A percentile compares a stretch with the other conserved stretches of the same genome.
These are phyloP conservation scores for Fusarium sp. DNA, from an alignment of 2,329 filamentous ascomycete genomes.

Conservation along the genomic window DNA sequence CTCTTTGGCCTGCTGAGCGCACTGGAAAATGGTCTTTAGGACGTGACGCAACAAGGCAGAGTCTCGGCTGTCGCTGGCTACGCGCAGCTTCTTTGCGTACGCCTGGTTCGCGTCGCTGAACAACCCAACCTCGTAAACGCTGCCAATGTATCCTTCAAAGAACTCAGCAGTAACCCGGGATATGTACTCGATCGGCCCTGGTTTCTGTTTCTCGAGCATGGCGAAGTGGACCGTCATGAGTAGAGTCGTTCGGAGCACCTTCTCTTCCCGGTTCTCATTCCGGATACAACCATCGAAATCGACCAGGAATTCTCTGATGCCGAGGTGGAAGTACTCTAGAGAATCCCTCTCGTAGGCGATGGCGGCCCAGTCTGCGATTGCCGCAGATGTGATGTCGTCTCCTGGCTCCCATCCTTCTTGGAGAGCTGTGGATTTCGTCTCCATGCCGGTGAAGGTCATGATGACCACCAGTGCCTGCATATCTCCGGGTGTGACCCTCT, in stretches of 20 bases:
- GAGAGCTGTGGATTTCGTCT: not conserved
- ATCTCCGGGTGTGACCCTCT: not conserved
- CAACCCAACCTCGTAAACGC: not conserved
- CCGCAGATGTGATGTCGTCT: not conserved
- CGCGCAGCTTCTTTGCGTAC: not conserved
- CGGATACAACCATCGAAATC: not conserved
- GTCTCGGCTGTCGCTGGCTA: not conserved
- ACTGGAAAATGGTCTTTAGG: not conserved
- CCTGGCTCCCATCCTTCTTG: not conserved
- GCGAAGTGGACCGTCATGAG: not conserved
- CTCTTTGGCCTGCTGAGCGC: not conserved
- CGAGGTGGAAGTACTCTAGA: not conserved
- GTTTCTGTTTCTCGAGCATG: not conserved
- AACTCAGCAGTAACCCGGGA: not conserved
- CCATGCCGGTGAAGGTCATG: not conserved
- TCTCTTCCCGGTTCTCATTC: not conserved
- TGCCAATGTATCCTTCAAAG: not conserved
- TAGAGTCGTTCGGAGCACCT: not conserved
- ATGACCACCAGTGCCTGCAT: not conserved
- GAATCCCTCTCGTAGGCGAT: not conserved
- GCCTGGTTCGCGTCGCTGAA: not conserved
- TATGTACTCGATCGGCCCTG: not conserved
- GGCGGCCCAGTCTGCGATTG: not conserved
- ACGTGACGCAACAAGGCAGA: not conserved
- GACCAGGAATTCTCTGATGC: not conserved